Evolutionary conservation across 768 basidiomycete species (phyloP), one percentile per base, ranked within the genome.

Genomic region (Phallus indusiatus): DNA sequence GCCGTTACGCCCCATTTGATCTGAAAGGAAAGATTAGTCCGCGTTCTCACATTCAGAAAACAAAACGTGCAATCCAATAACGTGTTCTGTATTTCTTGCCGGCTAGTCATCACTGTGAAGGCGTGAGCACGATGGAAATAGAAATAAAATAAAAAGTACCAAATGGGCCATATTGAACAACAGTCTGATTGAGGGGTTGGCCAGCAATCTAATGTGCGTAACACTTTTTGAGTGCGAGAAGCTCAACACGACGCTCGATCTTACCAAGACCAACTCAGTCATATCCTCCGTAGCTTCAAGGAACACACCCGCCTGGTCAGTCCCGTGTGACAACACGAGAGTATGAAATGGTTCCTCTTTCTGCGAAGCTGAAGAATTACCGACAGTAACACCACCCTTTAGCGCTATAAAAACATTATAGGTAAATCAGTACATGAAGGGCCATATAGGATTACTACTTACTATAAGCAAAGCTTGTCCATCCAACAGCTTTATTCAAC

Each of bases 401-500:
- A 89, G 70, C 54, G 81, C 87, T 86, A 66, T 56, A 55, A 61
- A 59, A 60, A 66, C 47, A 4, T 24, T 16, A 28, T 37, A 42
- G 36, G 36, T 16, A 14, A 14, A 42, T 14, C 42, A 4, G n/a
- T n/a, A 4, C 5, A 11, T 18, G 24, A 24, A 42, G 4, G 33
- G 36, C 55, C 1, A 1, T 1, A 21, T 18, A 14, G 21, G 8
- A 49, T 7, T 34, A 0, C 42, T 55, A 67, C 85, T 62, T 67
- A 90, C 90, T 77, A 69, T 94, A 95, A 24, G 87, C 73, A 67
- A 97, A 96, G 0, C 88, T 71, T 6, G 92, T 96, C 95, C 95
- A 98, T 17, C 85, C 86, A n/a, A 74, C 64, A 5, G 89, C 89
- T 90, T 59, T 11, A 48, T 33, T 50, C 48, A 8, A 58, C 22